Percentiles rank a stretch among this genome's conserved stretches.
These are phyloP conservation scores for Cercospora canescens DNA, from an alignment of 2,329 filamentous ascomycete genomes.

Conservation along the genomic window DNA sequence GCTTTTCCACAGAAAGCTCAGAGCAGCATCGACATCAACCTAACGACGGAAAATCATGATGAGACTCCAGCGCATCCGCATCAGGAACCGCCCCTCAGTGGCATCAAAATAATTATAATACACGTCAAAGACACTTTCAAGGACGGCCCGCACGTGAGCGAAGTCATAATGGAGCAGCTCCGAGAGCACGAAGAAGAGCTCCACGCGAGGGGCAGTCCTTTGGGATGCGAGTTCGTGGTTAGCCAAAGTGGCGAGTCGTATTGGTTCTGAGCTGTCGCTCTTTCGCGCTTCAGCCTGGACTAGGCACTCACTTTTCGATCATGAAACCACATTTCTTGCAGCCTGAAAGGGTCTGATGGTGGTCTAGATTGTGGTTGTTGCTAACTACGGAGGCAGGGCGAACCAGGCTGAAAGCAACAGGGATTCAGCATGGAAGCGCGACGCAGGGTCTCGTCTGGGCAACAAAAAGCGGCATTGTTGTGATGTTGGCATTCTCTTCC, in stretches of 20 bases:
- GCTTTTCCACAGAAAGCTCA: slow-evolving; percentile 11
- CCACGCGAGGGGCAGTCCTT: slow-evolving; percentile 51
- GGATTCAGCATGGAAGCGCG: background rate
- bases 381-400: background rate
- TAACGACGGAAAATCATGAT: slow-evolving; percentile 6
- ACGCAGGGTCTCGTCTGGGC: background rate
- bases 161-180: slow-evolving; percentile 71
- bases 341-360: background rate
- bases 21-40: background rate
- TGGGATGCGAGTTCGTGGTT: slow-evolving; percentile 81
- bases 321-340: background rate
- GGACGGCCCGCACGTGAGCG: slow-evolving; percentile 65
- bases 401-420: background rate
- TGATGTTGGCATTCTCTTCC: background rate
- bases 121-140: slow-evolving; percentile 81
- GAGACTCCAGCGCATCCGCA: background rate
- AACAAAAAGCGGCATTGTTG: background rate
- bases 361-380: background rate
- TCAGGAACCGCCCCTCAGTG: slow-evolving; percentile 57
- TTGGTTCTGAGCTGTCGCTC: slow-evolving; percentile 42
- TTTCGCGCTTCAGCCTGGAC: background rate
- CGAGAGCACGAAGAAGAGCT: slow-evolving; percentile 58
- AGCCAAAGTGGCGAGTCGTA: slow-evolving; percentile 64
- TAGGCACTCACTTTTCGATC: background rate
- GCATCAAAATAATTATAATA: slow-evolving; percentile 81